phyloP scores from a whole-genome alignment of 495 filamentous ascomycete species.

The Terfezia claveryi region DNA sequence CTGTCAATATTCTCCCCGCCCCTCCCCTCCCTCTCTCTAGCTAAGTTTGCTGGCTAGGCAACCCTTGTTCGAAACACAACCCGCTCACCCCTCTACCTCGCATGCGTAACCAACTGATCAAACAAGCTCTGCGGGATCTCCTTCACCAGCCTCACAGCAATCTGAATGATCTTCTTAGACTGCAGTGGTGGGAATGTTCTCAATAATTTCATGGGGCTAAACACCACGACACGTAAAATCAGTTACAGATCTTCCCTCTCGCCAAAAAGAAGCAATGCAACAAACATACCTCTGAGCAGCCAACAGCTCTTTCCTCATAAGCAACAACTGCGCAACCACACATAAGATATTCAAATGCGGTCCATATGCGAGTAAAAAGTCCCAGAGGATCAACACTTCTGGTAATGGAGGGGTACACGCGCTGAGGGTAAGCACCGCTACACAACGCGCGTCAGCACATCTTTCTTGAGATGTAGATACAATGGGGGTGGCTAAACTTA shows the following conservation, averaged over 20 bases:
- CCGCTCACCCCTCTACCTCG: slow-evolving; percentile 31
- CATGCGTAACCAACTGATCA: slow-evolving; percentile 67
- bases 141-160: slow-evolving; percentile 55
- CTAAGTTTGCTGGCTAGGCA: background rate
- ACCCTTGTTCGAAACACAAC: too few relatives aligned
- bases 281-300: slow-evolving; percentile 51
- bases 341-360: slow-evolving; percentile 87
- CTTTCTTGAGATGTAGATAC: background rate
- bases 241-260: slow-evolving; percentile 5
- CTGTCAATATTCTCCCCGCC: too few relatives aligned
- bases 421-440: slow-evolving; percentile 67
- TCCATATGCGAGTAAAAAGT: slow-evolving; percentile 91
- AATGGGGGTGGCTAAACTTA: slow-evolving; percentile 3
- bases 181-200: slow-evolving; percentile 73
- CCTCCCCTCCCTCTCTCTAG: too few relatives aligned
- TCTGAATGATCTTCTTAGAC: slow-evolving; percentile 54
- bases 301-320: slow-evolving; percentile 66
- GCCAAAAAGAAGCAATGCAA: background rate
- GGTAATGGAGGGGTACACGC: slow-evolving; percentile 94
- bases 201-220: slow-evolving; percentile 73
- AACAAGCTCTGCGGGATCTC: slow-evolving; percentile 82
- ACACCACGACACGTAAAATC: slow-evolving; percentile 1
- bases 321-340: slow-evolving; percentile 85
- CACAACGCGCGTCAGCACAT: background rate
- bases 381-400: slow-evolving; percentile 89